These are phyloP conservation scores for Geotrichum citri-aurantii DNA, from an alignment of 1,139 yeast genomes.

Conservation along the genomic window DNA sequence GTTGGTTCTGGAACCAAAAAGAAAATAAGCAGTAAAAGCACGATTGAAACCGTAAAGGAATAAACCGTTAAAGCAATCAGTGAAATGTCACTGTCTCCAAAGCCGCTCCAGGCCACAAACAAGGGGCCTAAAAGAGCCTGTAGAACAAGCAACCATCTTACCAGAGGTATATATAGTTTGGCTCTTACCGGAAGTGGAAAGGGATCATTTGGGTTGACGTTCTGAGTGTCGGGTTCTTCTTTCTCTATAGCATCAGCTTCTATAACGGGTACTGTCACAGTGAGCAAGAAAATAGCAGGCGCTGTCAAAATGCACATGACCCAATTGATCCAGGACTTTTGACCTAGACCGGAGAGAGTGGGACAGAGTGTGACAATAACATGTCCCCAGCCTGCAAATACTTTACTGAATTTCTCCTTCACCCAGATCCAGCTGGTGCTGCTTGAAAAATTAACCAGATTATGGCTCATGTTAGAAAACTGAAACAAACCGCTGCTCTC, in stretches of 20 bases:
- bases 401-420: neutral
- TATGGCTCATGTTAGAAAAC: neutral
- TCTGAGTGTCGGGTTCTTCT: slow-evolving; percentile 10
- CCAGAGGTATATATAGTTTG: slow-evolving; percentile 11
- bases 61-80: slow-evolving; percentile 1
- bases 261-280: slow-evolving; percentile 48
- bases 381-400: slow-evolving; percentile 7
- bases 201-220: neutral
- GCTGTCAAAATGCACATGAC: slow-evolving; percentile 36
- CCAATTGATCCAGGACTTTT: slow-evolving; percentile 26
- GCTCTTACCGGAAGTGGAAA: slow-evolving; percentile 1
- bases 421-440: neutral
- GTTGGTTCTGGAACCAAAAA: slow-evolving; percentile 15
- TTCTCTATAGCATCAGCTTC: slow-evolving; percentile 26
- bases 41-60: slow-evolving; percentile 8
- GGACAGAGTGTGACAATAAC: slow-evolving; percentile 27
- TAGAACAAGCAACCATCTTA: slow-evolving; percentile 14
- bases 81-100: slow-evolving; percentile 7
- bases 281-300: slow-evolving; percentile 44
- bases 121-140: slow-evolving; percentile 19
- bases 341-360: slow-evolving; percentile 23
- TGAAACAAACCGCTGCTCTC: neutral
- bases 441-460: neutral
- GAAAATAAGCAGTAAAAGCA: slow-evolving; percentile 15
- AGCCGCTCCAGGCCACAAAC: slow-evolving; percentile 14